phyloP scores from a whole-genome alignment of 2,329 filamentous ascomycete species.

The Botrytis sinoallii region DNA sequence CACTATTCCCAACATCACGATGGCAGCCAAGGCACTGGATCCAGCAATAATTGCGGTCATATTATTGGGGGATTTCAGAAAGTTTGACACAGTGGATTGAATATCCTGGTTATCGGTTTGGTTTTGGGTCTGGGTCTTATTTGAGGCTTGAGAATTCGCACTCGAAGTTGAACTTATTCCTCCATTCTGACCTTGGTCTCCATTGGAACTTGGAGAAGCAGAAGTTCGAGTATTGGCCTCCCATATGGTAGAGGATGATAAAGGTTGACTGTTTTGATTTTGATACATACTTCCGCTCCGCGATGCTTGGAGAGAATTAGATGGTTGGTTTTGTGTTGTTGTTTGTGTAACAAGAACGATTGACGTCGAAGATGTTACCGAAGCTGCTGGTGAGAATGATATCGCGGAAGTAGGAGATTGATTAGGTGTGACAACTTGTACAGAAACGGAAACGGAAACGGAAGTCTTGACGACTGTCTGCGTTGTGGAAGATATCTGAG shows the following conservation, averaged over 20 bases:
- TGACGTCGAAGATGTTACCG: neutral
- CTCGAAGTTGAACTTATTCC: neutral
- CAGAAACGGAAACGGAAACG: neutral
- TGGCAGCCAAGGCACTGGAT: too few species aligned
- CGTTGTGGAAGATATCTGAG: neutral
- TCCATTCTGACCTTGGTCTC: neutral
- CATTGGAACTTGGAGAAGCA: neutral
- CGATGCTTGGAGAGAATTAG: neutral
- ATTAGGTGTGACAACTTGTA: neutral
- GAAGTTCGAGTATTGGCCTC: neutral
- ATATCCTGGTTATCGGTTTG: neutral
- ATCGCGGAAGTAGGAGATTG: neutral
- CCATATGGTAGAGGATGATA: neutral
- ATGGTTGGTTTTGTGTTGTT: neutral
- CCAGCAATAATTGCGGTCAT: neutral
- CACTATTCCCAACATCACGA: neutral
- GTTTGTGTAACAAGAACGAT: neutral
- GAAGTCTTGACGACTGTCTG: neutral
- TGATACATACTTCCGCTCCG: neutral
- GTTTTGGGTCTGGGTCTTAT: neutral
- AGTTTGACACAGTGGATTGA: neutral
- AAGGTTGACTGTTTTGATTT: neutral
- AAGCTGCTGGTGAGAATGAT: neutral
- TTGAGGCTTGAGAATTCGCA: neutral
- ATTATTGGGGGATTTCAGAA: neutral